Evolutionary conservation across 768 basidiomycete genomes (phyloP).

Genomic region (Roridomyces roridus): DNA sequence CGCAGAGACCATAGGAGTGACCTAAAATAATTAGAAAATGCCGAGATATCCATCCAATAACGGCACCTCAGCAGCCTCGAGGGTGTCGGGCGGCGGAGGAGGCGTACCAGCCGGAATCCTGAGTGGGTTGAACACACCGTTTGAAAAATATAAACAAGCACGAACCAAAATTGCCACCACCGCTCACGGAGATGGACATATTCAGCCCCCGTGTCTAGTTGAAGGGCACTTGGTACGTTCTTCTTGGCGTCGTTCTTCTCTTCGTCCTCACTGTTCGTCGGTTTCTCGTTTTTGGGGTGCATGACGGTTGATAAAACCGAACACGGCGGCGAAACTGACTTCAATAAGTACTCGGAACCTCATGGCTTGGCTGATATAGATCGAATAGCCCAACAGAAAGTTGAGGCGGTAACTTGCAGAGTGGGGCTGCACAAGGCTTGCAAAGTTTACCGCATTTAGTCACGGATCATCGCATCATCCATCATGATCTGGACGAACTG

Average conservation of each 20-base stretch:
- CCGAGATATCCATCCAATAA: no score
- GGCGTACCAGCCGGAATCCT: constrained; percentile 69
- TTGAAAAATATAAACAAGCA: not conserved
- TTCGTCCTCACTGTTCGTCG: not conserved
- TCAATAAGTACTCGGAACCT: no score
- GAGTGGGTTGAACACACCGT: not conserved
- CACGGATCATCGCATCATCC: no score
- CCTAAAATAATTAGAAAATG: constrained; percentile 28
- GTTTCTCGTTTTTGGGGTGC: constrained; percentile 1
- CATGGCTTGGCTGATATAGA: no score
- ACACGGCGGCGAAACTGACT: not conserved
- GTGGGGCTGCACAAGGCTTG: no score
- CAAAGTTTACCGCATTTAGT: no score
- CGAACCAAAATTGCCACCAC: constrained; percentile 66
- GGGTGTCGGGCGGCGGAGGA: constrained; percentile 56
- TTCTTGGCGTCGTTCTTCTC: constrained; percentile 16
- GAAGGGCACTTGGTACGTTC: constrained; percentile 28
- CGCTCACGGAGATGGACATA: constrained; percentile 46
- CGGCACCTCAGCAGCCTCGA: constrained; percentile 66
- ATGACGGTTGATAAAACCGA: not conserved
- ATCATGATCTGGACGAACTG: no score
- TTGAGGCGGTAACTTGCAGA: not conserved
- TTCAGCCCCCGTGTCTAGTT: constrained; percentile 48
- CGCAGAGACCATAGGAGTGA: constrained; percentile 65
- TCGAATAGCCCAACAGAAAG: no score